A percentile compares a stretch with the other conserved stretches of the same genome.
These are phyloP conservation scores for Globisporangium middletonii DNA, from an alignment of 352 stramenopile species.

Conservation along the genomic window DNA sequence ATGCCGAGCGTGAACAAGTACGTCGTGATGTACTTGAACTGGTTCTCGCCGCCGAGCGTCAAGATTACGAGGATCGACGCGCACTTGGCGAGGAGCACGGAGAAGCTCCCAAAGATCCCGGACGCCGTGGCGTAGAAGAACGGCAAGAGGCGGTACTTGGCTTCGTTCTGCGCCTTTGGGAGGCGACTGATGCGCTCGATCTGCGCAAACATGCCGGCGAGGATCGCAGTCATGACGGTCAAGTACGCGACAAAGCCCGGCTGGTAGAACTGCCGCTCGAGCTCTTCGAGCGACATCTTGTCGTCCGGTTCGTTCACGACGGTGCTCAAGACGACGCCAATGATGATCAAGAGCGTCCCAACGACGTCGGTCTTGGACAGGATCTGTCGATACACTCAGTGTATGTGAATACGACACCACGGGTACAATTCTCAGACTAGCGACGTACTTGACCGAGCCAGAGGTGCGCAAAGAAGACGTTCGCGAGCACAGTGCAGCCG, in stretches of 20 bases:
- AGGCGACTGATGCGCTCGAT: conserved; percentile 59
- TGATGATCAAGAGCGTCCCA: conserved; percentile 74
- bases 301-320: conserved; percentile 77
- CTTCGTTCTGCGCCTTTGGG: conserved; percentile 42
- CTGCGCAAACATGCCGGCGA: conserved; percentile 65
- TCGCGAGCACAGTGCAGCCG: conserved; percentile 83
- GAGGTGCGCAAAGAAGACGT: conserved; percentile 86
- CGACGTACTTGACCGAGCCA: conserved; percentile 66
- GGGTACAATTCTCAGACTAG: neutral
- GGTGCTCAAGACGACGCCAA: conserved; percentile 76
- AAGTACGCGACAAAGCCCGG: conserved; percentile 75
- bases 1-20: conserved; percentile 67
- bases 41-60: no score
- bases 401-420: no score
- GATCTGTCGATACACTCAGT: no score
- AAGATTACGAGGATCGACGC: no score
- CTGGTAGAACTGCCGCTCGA: conserved; percentile 79
- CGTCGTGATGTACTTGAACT: no score
- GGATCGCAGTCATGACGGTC: conserved; percentile 60
- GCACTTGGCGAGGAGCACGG: no score
- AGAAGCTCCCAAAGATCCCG: conserved; percentile 72
- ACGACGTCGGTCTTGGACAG: conserved; percentile 60
- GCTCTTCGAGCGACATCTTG: conserved; percentile 68
- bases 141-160: conserved; percentile 57
- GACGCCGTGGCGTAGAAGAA: conserved; percentile 84